These are phyloP conservation scores for Gaultheria prostrata DNA, from an alignment of 148 eudicot species.

Conservation along the genomic window DNA sequence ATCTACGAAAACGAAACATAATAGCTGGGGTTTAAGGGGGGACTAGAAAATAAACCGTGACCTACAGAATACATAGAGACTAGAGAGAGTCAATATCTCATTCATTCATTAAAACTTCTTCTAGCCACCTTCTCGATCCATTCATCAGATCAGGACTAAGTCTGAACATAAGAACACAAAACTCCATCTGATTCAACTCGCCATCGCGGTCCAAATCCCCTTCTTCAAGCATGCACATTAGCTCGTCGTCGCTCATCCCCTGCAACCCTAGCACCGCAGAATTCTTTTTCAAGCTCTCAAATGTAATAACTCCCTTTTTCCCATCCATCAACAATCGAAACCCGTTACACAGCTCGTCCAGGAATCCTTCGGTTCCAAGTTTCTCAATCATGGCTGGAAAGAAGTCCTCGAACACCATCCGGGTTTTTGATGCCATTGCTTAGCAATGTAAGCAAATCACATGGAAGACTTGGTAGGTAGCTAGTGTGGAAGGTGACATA, in stretches of 20 bases:
- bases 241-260: conserved; percentile 22
- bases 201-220: conserved; percentile 27
- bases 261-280: conserved; percentile 19
- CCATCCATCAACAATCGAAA: conserved; percentile 21
- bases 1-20: no score
- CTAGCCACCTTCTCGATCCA: conserved; percentile 20
- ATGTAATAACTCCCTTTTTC: conserved; percentile 21
- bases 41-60: no score
- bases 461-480: not conserved
- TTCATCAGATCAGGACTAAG: conserved; percentile 27
- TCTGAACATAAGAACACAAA: conserved; percentile 28
- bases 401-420: conserved; percentile 21
- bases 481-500: not conserved
- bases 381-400: conserved; percentile 24
- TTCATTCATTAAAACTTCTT: conserved; percentile 11
- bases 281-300: conserved; percentile 25
- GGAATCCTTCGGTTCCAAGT: conserved; percentile 16
- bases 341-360: conserved; percentile 27
- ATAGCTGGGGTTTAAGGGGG: no score
- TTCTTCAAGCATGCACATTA: conserved; percentile 20
- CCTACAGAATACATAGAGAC: not conserved
- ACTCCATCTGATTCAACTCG: conserved; percentile 22
- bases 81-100: not conserved
- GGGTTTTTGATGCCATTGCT: conserved; percentile 9
- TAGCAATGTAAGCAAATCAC: no score